Evolutionary conservation across 2,329 filamentous ascomycete genomes (phyloP), one percentile per base, ranked within the genome.

Genomic region (Fusarium nisikadoi): DNA sequence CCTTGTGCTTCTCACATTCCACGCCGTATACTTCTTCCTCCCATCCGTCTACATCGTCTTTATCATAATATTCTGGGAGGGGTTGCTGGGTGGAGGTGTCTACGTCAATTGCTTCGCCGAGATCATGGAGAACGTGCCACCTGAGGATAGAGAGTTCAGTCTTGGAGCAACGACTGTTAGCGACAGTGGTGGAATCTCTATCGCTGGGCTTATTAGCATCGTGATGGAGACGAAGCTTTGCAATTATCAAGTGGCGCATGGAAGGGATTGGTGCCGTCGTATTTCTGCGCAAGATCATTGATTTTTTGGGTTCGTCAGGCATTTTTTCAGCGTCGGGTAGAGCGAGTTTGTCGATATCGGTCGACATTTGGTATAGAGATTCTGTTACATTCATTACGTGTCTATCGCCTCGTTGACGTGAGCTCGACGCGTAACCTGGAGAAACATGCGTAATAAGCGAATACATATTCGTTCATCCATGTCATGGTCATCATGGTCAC

Each of bases 51-150:
- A 94, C 79, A 76, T 97, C n/a, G 85, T 98, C 2, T 98, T 97
- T 77, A 66, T 89, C 27, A 85, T 98, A 67, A 86, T 98, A 25
- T 96, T 98, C 78, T 98, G 95, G 95, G 96, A 98, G 80, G 96
- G 96, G 0, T 81, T 98, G 17, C 85, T 99, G 0, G 96, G 96
- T 2, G 96, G 96, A 0, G 86, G 94, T 7, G 96, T 98, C 0
- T 99, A 99, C 77, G 95, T 98, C 66, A 97, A 95, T 77, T 97
- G 95, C 0, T 99, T 98, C 81, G 94, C 95, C 1, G 93, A 97
- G 79, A 98, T 99, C 69, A 92, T 94, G 80, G 94, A 98, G 76
- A 90, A 91, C 11, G 91, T 98, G 2, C 90, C 91, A 0, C 84
- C 87, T 8, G 88, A 90, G 36, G 94, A 98, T 58, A 88, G 95